Base-by-base conservation (phyloP, 2,329 filamentous ascomycete genomes). In the Colletotrichum australisinense region DNA sequence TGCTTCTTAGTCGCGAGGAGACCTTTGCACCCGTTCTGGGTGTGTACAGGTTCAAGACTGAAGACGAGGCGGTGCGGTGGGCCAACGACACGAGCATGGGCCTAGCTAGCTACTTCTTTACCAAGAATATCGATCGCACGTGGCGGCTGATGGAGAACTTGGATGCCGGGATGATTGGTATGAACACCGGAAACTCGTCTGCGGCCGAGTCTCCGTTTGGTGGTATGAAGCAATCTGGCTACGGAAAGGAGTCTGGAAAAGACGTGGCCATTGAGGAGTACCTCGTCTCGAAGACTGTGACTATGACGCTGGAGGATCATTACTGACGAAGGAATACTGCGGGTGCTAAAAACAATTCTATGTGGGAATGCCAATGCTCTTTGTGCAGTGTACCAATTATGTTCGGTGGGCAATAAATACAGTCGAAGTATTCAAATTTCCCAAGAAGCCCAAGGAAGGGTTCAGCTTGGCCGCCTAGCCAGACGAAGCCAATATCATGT, bases 21-120 rank as follows among this genome's bases (percentile, higher is more conserved):
- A 95, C 92, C 0, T 95, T 95, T 77, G 93, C 93, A 0, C 93
- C 93, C 1, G 89, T 95, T 0, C 92, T 92, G 0, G 92, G 90
- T 0, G 80, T 95, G 1, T 93, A 94, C 84, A 87, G 88, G 42
- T 95, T 95, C 79, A 86, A 91, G 19, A 92, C 88, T 0, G 93
- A 95, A 79, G 90, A 92, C 53, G 92, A 95, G 73, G 93, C 93
- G 19, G 87, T 94, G n/a, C 85, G 88, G 66, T 83, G 92, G 65
- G 93, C 93, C 0, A 95, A 95, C 79, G 83, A 84, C 22, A 84
- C 91, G 0, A 91, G 94, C 70, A 92, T 95, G 38, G 93, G 93
- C 1, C 87, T 95, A 19, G 93, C 93, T 1, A 92, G 91, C 1
- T 95, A 95, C 83, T 93, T 95, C 84, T 94, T 92, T 83, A 92